Evolutionary conservation across 306 rosid genomes (phyloP).

Genomic region (Ormosia semicastrata): DNA sequence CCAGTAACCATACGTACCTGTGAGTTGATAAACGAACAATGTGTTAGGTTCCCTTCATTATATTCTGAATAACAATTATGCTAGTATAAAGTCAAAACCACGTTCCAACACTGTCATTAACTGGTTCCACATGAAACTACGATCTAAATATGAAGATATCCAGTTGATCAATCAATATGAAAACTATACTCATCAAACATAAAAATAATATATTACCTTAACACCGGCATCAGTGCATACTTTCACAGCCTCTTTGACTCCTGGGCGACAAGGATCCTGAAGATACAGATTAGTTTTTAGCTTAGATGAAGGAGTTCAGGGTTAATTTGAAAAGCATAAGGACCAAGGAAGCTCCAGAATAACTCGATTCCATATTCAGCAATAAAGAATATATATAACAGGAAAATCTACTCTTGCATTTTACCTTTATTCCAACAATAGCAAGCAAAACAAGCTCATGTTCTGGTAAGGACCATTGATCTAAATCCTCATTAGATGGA

Average conservation of each 20-base stretch:
- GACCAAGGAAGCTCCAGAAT: conserved; percentile 7
- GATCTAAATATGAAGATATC: conserved; percentile 13
- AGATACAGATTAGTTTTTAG: conserved; percentile 5
- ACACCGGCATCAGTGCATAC: conserved; percentile 86
- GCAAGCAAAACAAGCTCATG: conserved; percentile 82
- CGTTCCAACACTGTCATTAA: neutral
- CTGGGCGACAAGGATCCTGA: conserved; percentile 92
- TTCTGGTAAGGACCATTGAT: conserved; percentile 84
- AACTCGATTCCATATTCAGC: neutral
- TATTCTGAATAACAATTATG: conserved; percentile 17
- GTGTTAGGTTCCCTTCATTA: conserved; percentile 27
- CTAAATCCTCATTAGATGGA: conserved; percentile 64
- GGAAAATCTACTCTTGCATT: conserved; percentile 18
- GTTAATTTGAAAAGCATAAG: conserved; percentile 6
- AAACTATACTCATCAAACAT: conserved; percentile 16
- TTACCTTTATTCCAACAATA: conserved; percentile 95
- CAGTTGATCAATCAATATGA: conserved; percentile 5
- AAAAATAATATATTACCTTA: conserved; percentile 58
- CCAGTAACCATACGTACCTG: conserved; percentile 99
- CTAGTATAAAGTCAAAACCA: conserved; percentile 25
- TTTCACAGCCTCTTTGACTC: conserved; percentile 78
- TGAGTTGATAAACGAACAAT: conserved; percentile 17
- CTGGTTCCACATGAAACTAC: neutral
- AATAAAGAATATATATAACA: neutral
- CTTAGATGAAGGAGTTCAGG: conserved; percentile 22